Percentiles rank a stretch among this genome's conserved stretches.
Evolutionary conservation across 1,139 yeast genomes (phyloP).

Genomic region (Starmera stellimalicola): DNA sequence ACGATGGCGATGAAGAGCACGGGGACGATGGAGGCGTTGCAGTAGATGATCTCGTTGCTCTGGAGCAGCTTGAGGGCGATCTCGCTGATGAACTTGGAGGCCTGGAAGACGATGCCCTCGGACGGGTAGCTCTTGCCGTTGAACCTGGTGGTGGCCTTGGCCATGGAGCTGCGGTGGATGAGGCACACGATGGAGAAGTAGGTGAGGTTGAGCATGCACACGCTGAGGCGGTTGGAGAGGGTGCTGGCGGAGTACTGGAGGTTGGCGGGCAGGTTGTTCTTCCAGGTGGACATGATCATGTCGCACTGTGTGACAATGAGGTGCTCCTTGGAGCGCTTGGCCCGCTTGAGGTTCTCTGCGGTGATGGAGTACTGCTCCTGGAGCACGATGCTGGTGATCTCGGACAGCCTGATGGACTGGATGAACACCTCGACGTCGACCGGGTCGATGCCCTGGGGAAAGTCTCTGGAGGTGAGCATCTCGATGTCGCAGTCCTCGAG

Average conservation of each 20-base stretch:
- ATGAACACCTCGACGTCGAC: conserved; percentile 38
- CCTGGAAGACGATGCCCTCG: conserved; percentile 80
- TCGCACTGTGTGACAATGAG: conserved; percentile 55
- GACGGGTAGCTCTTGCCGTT: conserved; percentile 28
- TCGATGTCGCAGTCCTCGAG: conserved; percentile 73
- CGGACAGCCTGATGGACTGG: conserved; percentile 59
- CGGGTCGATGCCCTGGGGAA: conserved; percentile 48
- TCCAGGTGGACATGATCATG: conserved; percentile 74
- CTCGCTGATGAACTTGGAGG: conserved; percentile 71
- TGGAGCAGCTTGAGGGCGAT: conserved; percentile 52
- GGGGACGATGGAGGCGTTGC: conserved; percentile 48
- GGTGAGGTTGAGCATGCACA: conserved; percentile 58
- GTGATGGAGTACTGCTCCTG: conserved; percentile 67
- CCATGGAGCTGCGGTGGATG: conserved; percentile 63
- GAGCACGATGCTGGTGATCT: conserved; percentile 63
- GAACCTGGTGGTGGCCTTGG: conserved; percentile 12
- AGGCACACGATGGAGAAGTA: conserved; percentile 66
- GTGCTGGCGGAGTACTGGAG: conserved; percentile 39
- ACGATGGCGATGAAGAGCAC: conserved; percentile 58
- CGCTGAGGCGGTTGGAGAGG: conserved; percentile 46
- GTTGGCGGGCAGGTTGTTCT: conserved; percentile 56
- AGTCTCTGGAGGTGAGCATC: conserved; percentile 59
- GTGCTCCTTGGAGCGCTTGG: conserved; percentile 41
- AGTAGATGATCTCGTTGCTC: conserved; percentile 39
- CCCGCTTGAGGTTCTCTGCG: conserved; percentile 35